Percentiles rank a stretch among this genome's conserved stretches.
These are phyloP conservation scores for Fusarium sororula DNA, from an alignment of 2,329 filamentous ascomycete genomes.

Conservation along the genomic window DNA sequence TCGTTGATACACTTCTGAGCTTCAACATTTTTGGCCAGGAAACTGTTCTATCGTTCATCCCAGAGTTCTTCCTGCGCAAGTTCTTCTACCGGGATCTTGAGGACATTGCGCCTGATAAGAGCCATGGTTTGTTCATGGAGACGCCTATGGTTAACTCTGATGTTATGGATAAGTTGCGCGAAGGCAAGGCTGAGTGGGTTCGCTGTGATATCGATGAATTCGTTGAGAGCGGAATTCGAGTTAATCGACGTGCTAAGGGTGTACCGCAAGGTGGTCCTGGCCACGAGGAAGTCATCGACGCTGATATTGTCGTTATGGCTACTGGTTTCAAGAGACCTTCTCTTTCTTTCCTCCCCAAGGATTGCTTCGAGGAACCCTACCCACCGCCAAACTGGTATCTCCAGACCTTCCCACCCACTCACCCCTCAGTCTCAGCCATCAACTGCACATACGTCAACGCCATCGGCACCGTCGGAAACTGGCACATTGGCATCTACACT, in stretches of 20 bases:
- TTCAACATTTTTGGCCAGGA: slow-evolving; percentile 84
- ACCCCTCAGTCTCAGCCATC: slow-evolving; percentile 79
- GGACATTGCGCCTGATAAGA: slow-evolving; percentile 76
- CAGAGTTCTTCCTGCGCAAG: slow-evolving; percentile 76
- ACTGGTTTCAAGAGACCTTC: slow-evolving; percentile 82
- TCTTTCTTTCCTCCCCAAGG: slow-evolving; percentile 76
- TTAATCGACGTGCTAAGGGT: slow-evolving; percentile 76
- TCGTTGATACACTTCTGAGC: slow-evolving; percentile 77
- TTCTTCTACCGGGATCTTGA: slow-evolving; percentile 86
- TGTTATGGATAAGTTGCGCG: slow-evolving; percentile 78
- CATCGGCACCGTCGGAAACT: slow-evolving; percentile 83
- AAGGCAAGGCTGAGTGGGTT: slow-evolving; percentile 78
- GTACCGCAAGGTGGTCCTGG: slow-evolving; percentile 82
- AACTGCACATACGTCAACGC: slow-evolving; percentile 84
- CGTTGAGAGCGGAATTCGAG: slow-evolving; percentile 68
- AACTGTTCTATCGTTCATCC: slow-evolving; percentile 79
- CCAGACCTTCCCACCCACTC: slow-evolving; percentile 81
- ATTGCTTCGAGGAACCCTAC: slow-evolving; percentile 79
- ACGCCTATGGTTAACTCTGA: slow-evolving; percentile 90
- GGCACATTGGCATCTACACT: slow-evolving; percentile 91
- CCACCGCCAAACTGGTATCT: slow-evolving; percentile 87
- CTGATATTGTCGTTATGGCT: slow-evolving; percentile 83
- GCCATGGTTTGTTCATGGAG: slow-evolving; percentile 73
- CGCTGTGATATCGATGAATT: slow-evolving; percentile 80
- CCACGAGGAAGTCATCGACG: slow-evolving; percentile 69